phyloP scores from a whole-genome alignment of 2,329 filamentous ascomycete species.

The Emydomyces testavorans region DNA sequence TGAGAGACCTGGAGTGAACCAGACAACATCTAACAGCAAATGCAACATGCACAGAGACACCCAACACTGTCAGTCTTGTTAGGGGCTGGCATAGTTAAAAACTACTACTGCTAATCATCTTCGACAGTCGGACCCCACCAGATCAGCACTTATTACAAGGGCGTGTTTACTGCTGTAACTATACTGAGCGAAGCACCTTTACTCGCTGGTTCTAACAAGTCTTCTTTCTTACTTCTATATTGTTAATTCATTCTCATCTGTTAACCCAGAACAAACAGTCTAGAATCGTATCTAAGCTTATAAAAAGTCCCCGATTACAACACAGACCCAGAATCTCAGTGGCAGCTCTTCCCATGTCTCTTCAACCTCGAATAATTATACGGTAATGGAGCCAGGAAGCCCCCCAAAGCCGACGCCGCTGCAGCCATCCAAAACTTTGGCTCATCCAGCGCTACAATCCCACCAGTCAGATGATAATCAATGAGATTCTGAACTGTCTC shows the following conservation, averaged over 20 bases:
- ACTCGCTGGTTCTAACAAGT: too few species aligned
- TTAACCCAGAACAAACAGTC: too few species aligned
- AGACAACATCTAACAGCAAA: background rate
- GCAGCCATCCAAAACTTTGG: constrained; percentile 45
- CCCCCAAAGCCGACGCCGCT: constrained; percentile 15
- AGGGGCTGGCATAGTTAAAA: too few species aligned
- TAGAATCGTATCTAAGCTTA: too few species aligned
- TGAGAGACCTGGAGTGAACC: background rate
- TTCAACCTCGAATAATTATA: constrained; percentile 18
- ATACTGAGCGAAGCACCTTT: too few species aligned
- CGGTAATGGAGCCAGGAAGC: constrained; percentile 17
- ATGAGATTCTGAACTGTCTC: constrained; percentile 45
- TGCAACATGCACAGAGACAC: background rate
- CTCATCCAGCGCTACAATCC: constrained; percentile 37
- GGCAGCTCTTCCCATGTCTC: constrained; percentile 18
- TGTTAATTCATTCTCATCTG: too few species aligned
- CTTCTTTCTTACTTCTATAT: too few species aligned
- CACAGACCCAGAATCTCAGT: constrained; percentile 9
- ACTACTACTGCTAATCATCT: too few species aligned
- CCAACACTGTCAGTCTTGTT: constrained; percentile 3
- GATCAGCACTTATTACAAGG: too few species aligned
- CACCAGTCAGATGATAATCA: constrained; percentile 46
- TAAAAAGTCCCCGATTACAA: background rate
- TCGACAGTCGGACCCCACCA: too few species aligned
- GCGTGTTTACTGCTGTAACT: too few species aligned